Evolutionary conservation across 768 basidiomycete species (phyloP).

Genomic region (Leccinum truebloodii): DNA sequence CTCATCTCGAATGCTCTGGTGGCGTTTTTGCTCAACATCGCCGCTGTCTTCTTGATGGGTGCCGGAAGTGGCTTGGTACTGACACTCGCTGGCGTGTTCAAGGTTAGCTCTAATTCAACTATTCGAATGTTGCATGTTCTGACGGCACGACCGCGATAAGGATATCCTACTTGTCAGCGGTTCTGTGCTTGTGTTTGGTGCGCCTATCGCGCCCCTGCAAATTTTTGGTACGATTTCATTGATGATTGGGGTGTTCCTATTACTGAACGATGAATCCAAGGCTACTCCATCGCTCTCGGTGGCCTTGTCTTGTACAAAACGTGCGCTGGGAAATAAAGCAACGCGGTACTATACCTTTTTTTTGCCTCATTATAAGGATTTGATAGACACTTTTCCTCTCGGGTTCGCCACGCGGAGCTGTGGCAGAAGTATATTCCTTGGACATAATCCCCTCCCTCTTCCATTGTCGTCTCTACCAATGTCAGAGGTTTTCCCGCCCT

Average conservation of each 20-base stretch:
- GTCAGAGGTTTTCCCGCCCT: background rate
- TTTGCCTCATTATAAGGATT: background rate
- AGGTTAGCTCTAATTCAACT: constrained; percentile 45
- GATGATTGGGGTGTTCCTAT: background rate
- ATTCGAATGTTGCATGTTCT: background rate
- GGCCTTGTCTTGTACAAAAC: constrained; percentile 89
- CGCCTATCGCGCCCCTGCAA: constrained; percentile 79
- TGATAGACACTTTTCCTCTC: background rate
- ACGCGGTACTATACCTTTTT: background rate
- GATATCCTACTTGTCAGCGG: constrained; percentile 94
- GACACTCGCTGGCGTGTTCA: constrained; percentile 93
- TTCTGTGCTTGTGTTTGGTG: constrained; percentile 84
- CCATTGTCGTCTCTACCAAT: background rate
- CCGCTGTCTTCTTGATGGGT: constrained; percentile 92
- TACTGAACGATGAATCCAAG: constrained; percentile 35
- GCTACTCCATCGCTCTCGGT: constrained; percentile 84
- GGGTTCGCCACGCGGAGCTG: constrained; percentile 1
- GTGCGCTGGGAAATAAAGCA: constrained; percentile 53
- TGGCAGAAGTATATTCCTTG: background rate
- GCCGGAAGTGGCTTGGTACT: constrained; percentile 86
- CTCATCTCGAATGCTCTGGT: constrained; percentile 82
- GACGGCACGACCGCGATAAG: constrained; percentile 37
- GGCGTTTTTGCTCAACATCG: constrained; percentile 88
- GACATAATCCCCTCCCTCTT: background rate
- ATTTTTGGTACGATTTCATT: constrained; percentile 59